Evolutionary conservation across 805 yeast genomes (phyloP).

Genomic region (Starmera amethionina): DNA sequence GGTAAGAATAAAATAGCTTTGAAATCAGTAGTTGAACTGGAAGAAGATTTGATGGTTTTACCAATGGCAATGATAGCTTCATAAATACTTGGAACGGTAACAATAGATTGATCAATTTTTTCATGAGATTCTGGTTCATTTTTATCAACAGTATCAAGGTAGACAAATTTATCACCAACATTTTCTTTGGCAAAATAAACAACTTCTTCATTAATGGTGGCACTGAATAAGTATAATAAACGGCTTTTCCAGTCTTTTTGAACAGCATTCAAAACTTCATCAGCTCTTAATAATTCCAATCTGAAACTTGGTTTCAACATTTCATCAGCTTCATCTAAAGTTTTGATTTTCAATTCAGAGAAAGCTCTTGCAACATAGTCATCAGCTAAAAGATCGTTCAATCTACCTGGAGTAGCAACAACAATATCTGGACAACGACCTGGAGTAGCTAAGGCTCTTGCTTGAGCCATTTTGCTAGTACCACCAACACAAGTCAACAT

Average conservation of each 20-base stretch:
- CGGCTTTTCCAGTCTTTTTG: conserved; percentile 31
- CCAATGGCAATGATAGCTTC: conserved; percentile 53
- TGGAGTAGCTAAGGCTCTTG: conserved; percentile 21
- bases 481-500: conserved; percentile 65
- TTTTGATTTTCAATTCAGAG: conserved; percentile 46
- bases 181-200: conserved; percentile 50
- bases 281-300: conserved; percentile 50
- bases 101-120: conserved; percentile 59
- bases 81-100: conserved; percentile 42
- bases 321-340: conserved; percentile 90
- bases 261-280: conserved; percentile 32
- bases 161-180: conserved; percentile 46
- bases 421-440: conserved; percentile 42
- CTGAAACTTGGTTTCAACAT: conserved; percentile 75
- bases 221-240: conserved; percentile 66
- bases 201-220: conserved; percentile 71
- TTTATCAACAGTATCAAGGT: conserved; percentile 64
- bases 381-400: conserved; percentile 47
- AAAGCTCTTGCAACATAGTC: conserved; percentile 37
- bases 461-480: conserved; percentile 30
- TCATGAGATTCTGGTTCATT: conserved; percentile 74
- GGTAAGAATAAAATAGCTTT: conserved; percentile 82
- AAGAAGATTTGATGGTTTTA: conserved; percentile 32
- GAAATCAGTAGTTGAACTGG: conserved; percentile 33
- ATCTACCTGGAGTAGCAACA: conserved; percentile 87